Conservation (phyloP, 2,329 filamentous ascomycete genomes). For the Raffaelea arxii region DNA sequence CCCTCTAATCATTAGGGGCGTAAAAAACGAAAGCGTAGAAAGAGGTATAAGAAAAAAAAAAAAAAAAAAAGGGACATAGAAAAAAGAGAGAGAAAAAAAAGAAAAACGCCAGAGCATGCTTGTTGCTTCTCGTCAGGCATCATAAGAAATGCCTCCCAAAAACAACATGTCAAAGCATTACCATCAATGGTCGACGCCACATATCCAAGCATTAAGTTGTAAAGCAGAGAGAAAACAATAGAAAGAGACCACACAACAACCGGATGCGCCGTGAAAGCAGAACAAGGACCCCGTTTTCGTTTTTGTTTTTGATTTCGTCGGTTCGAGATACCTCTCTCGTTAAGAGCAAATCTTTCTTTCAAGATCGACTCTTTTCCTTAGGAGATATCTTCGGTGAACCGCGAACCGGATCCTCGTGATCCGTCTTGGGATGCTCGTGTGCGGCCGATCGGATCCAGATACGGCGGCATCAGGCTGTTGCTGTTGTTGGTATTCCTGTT, state of each 20-base stretch:
- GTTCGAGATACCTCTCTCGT: no score
- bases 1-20: not conserved
- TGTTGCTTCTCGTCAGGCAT: conserved; percentile 1
- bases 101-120: conserved; percentile 7
- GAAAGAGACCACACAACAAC: no score
- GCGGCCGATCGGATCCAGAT: conserved; percentile 12
- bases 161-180: no score
- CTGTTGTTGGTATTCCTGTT: not conserved
- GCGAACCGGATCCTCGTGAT: conserved; percentile 13
- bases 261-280: no score
- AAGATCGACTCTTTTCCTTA: no score
- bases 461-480: conserved; percentile 6
- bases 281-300: no score
- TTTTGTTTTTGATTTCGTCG: no score
- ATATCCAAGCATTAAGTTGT: no score
- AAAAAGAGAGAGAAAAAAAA: not conserved
- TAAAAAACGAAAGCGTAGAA: not conserved
- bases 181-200: no score
- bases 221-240: no score
- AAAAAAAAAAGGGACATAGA: not conserved
- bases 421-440: conserved; percentile 12
- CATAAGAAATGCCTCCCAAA: no score
- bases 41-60: not conserved
- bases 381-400: conserved; percentile 14
- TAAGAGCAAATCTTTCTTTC: no score